Evolutionary conservation across 495 filamentous ascomycete species (phyloP), one percentile per base, ranked within the genome.

Genomic region (Daldinia loculata): DNA sequence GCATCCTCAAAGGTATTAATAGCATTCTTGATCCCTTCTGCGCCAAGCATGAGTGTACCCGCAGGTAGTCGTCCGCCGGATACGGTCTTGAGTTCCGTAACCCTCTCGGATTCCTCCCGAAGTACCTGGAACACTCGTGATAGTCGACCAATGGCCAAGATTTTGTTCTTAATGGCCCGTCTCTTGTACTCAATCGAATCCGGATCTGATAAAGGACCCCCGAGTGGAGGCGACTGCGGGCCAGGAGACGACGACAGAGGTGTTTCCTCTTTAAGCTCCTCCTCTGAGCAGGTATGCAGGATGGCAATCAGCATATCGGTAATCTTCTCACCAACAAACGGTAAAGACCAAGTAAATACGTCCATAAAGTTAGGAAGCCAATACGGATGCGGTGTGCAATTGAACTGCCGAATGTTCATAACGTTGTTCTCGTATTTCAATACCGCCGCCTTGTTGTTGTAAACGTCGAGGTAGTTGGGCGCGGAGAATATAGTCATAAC

Each of bases 281-380:
- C 95, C 77, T 98, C 96, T 32, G 96, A 97, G 85, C 94, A 97
- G 62, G 92, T 98, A 82, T 96, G 97, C 71, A 99, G 87, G 76
- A 99, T 99, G 41, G 94, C 95, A 74, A 99, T 98, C 48, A 99
- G 89, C 95, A 99, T 99, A 75, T 99, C 95, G 32, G 95, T 98
- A 74, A 99, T 97, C 85, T 99, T 99, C 81, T 99, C 95, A 69
- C 95, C 96, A 48, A 99, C 95, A 82, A 99, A 99, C 1, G 95
- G 95, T 55, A 99, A 84, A 32, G 95, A 98, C 95, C 95, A 99
- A 43, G 95, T 99, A 80, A 99, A 98, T 56, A 99, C 95, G 77
- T 99, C 95, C 95, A 99, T 99, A 80, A 99, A 99, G 82, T 99
- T 99, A 51, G 95, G 95, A 38, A 99, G 88, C 95, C 95, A 99